Evolutionary conservation across 805 yeast species (phyloP).

Genomic region (Candida insectalens): DNA sequence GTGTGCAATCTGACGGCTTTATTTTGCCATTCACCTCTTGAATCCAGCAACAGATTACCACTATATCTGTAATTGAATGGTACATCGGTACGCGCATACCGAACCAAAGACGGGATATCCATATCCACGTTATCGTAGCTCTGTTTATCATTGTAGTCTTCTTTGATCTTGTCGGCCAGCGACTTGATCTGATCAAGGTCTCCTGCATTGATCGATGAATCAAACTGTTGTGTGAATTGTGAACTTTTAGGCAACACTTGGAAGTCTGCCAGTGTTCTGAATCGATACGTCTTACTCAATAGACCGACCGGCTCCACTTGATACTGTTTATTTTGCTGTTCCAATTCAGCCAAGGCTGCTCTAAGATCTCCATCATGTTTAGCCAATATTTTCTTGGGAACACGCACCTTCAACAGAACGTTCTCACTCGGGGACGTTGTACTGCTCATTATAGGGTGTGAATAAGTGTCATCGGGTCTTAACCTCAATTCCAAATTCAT

Average conservation of each 20-base stretch:
- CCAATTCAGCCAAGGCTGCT: slow-evolving; percentile 30
- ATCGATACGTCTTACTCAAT: slow-evolving; percentile 58
- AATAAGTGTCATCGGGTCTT: slow-evolving; percentile 24
- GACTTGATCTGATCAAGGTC: slow-evolving; percentile 30
- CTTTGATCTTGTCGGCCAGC: slow-evolving; percentile 24
- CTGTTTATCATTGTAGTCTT: slow-evolving; percentile 7
- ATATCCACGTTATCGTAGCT: slow-evolving; percentile 25
- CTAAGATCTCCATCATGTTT: slow-evolving; percentile 31
- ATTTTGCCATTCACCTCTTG: slow-evolving; percentile 44
- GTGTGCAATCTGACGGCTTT: slow-evolving; percentile 41
- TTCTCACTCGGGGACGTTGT: slow-evolving; percentile 41
- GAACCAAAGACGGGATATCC: slow-evolving; percentile 78
- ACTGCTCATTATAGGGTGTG: slow-evolving; percentile 58
- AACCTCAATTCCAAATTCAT: slow-evolving; percentile 20
- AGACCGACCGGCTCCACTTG: slow-evolving; percentile 55
- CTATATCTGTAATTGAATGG: slow-evolving; percentile 75
- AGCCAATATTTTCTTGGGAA: slow-evolving; percentile 46
- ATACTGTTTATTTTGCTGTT: slow-evolving; percentile 22
- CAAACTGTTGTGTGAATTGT: slow-evolving; percentile 31
- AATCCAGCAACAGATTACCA: slow-evolving; percentile 55
- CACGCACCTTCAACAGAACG: slow-evolving; percentile 44
- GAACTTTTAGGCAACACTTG: slow-evolving; percentile 61
- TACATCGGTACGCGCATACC: slow-evolving; percentile 63
- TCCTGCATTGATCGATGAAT: slow-evolving; percentile 31
- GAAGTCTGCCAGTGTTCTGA: slow-evolving; percentile 83